phyloP scores from a whole-genome alignment of 2,329 filamentous ascomycete species.

The Pezicula rhizophila region DNA sequence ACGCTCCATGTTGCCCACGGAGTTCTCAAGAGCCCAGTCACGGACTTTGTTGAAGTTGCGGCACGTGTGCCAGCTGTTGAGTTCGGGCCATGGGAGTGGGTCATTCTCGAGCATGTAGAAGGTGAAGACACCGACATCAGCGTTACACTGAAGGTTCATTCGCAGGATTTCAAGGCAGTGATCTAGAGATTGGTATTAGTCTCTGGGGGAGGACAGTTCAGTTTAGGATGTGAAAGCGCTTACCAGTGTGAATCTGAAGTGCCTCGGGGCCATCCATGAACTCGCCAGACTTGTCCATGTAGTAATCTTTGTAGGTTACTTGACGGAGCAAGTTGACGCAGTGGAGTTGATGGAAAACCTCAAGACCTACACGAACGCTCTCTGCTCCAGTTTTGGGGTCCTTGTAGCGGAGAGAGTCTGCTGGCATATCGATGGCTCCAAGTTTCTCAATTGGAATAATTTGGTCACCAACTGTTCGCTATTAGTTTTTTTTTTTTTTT shows the following conservation, averaged over 20 bases:
- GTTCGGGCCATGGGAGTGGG: conserved; percentile 48
- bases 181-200: conserved; percentile 25
- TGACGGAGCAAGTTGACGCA: conserved; percentile 34
- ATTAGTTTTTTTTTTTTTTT: conserved; percentile 3
- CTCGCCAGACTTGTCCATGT: conserved; percentile 39
- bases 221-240: neutral
- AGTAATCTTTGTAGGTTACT: conserved; percentile 44
- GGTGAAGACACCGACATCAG: conserved; percentile 48
- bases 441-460: conserved; percentile 52
- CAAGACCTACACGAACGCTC: conserved; percentile 51
- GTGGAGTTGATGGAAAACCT: conserved; percentile 34
- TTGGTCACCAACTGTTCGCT: conserved; percentile 47
- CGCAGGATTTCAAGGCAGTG: conserved; percentile 49
- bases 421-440: conserved; percentile 44
- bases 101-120: conserved; percentile 39
- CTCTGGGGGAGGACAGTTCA: neutral
- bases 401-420: conserved; percentile 46
- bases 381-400: conserved; percentile 49
- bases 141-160: conserved; percentile 48
- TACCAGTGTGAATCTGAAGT: conserved; percentile 34
- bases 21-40: conserved; percentile 46
- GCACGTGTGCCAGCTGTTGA: conserved; percentile 47
- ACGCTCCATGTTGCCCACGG: conserved; percentile 32
- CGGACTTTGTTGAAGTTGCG: conserved; percentile 46
- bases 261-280: conserved; percentile 37